phyloP scores from a whole-genome alignment of 768 basidiomycete species.

The Hortiboletus flavorubellus region DNA sequence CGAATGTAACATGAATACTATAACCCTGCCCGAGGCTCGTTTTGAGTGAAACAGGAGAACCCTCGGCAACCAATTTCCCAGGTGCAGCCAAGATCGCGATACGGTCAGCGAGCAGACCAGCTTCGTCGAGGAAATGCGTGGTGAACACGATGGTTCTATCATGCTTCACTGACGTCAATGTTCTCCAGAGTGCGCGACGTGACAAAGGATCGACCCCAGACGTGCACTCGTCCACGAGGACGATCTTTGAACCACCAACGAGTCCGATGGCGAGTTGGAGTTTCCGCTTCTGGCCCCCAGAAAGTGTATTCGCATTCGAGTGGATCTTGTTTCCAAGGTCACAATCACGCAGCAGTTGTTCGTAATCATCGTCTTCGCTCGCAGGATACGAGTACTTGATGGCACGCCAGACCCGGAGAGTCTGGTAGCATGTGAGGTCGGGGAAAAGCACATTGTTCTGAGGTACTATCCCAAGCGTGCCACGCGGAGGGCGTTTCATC shows the following conservation, averaged over 20 bases:
- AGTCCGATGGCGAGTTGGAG: constrained; percentile 80
- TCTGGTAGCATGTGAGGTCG: constrained; percentile 71
- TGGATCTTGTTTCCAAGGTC: constrained; percentile 70
- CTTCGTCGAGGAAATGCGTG: constrained; percentile 81
- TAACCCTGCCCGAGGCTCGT: constrained; percentile 70
- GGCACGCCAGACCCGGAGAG: constrained; percentile 66
- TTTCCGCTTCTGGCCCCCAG: constrained; percentile 82
- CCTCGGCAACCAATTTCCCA: constrained; percentile 70
- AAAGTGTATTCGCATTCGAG: constrained; percentile 61
- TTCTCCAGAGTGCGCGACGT: constrained; percentile 73
- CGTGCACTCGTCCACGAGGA: constrained; percentile 68
- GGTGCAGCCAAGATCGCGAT: constrained; percentile 75
- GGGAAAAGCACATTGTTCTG: constrained; percentile 84
- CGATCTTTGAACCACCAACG: constrained; percentile 68
- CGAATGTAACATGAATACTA: constrained; percentile 54
- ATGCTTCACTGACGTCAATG: constrained; percentile 61
- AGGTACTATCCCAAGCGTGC: constrained; percentile 72
- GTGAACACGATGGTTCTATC: constrained; percentile 73
- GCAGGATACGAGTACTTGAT: constrained; percentile 55
- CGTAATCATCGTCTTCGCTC: constrained; percentile 51
- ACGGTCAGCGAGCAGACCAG: constrained; percentile 71
- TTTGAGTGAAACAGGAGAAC: constrained; percentile 73
- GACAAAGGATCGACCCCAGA: constrained; percentile 83
- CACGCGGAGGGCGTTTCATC: constrained; percentile 50
- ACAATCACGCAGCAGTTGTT: constrained; percentile 65